A percentile compares a stretch with the other conserved stretches of the same genome.
Evolutionary conservation across 1,284 basidiomycete genomes (phyloP).

Genomic region (Ustilago cynodontis): DNA sequence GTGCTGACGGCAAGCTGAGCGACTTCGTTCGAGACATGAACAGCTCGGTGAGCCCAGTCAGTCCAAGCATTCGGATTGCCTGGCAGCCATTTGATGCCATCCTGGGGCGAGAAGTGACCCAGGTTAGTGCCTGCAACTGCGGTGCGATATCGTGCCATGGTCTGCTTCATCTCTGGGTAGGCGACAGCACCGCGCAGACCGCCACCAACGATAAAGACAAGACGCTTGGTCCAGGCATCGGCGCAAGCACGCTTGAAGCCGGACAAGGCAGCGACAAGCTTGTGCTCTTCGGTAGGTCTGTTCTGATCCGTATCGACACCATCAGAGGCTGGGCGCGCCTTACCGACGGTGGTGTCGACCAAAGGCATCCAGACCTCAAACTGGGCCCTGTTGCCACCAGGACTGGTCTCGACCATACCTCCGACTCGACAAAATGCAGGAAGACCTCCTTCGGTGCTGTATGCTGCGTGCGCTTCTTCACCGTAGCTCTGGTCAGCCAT

Average conservation of each 20-base stretch:
- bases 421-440: conserved; percentile 57
- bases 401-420: conserved; percentile 33
- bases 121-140: conserved; percentile 46
- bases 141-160: conserved; percentile 40
- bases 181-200: conserved; percentile 40
- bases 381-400: conserved; percentile 20
- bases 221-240: conserved; percentile 41
- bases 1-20: conserved; percentile 38
- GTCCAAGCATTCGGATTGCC: conserved; percentile 28
- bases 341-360: conserved; percentile 4
- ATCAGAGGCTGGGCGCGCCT: background rate
- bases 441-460: conserved; percentile 26
- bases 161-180: conserved; percentile 55
- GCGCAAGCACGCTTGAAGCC: conserved; percentile 26
- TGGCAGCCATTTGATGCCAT: conserved; percentile 28
- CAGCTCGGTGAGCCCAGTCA: conserved; percentile 50
- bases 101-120: conserved; percentile 40
- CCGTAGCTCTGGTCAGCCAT: conserved; percentile 48
- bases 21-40: conserved; percentile 36
- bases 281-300: background rate
- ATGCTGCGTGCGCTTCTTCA: conserved; percentile 7
- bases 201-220: conserved; percentile 45
- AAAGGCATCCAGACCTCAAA: conserved; percentile 56
- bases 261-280: background rate
- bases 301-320: background rate